phyloP scores from a whole-genome alignment of 2,329 filamentous ascomycete species.

The Piedraia hortae region DNA sequence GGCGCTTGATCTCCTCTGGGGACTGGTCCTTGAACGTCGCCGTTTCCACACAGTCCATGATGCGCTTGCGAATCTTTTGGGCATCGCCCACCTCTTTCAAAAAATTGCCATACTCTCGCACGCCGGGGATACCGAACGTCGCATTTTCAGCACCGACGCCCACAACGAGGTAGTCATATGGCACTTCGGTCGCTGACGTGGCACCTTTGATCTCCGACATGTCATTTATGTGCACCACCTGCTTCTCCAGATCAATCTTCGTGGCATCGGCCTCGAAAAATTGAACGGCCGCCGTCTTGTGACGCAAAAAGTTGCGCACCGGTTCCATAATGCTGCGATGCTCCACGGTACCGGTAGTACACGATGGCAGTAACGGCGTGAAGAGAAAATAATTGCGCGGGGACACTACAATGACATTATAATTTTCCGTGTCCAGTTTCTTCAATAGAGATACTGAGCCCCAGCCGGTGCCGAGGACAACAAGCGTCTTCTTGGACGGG shows the following conservation, averaged over 20 bases:
- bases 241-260: slow-evolving; percentile 79
- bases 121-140: slow-evolving; percentile 87
- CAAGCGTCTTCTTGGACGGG: slow-evolving; percentile 83
- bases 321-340: slow-evolving; percentile 99
- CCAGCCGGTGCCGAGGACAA: slow-evolving; percentile 95
- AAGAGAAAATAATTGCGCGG: slow-evolving; percentile 99
- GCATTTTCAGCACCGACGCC: slow-evolving; percentile 96
- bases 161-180: slow-evolving; percentile 94
- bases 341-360: slow-evolving; percentile 90
- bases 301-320: slow-evolving; percentile 77
- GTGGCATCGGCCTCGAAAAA: slow-evolving; percentile 96
- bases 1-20: slow-evolving; percentile 63
- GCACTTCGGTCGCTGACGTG: slow-evolving; percentile 57
- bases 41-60: slow-evolving; percentile 98
- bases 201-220: slow-evolving; percentile 79
- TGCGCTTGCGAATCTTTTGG: slow-evolving; percentile 86
- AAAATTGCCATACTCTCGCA: slow-evolving; percentile 88
- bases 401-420: slow-evolving; percentile 86
- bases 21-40: slow-evolving; percentile 94
- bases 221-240: slow-evolving; percentile 69
- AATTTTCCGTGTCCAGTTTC: slow-evolving; percentile 96
- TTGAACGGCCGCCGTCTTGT: slow-evolving; percentile 79
- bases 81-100: slow-evolving; percentile 94
- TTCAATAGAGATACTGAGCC: slow-evolving; percentile 87
- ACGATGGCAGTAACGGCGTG: slow-evolving; percentile 87